Conservation (phyloP, 179 eudicot genomes). For the Silene coronaria region DNA sequence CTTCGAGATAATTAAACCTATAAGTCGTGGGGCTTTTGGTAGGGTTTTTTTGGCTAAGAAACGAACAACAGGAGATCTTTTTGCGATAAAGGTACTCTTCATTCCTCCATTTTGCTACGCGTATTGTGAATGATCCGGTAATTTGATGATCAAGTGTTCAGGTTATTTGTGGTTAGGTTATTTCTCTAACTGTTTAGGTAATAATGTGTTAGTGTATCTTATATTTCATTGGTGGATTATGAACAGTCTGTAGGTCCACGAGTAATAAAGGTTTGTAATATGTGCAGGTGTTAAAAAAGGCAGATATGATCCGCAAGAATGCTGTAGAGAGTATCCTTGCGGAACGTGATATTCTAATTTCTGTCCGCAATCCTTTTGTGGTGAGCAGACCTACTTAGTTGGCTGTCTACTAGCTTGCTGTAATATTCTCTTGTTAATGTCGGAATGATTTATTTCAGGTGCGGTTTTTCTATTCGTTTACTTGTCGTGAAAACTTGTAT, state of each 20-base stretch:
- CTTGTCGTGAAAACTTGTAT: constrained; percentile 97
- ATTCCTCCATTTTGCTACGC: background rate
- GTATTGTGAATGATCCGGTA: background rate
- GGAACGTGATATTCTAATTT: constrained; percentile 89
- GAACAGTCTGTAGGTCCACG: background rate
- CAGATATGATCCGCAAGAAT: constrained; percentile 98
- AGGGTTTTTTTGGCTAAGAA: constrained; percentile 95
- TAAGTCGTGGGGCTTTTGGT: constrained; percentile 98
- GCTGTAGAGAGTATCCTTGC: constrained; percentile 99
- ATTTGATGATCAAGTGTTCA: background rate
- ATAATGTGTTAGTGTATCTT: constrained; percentile 1
- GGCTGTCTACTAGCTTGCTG: constrained; percentile 9
- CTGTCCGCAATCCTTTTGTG: constrained; percentile 99
- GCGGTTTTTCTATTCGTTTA: constrained; percentile 97
- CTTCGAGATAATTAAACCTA: constrained; percentile 96
- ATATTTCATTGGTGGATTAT: background rate
- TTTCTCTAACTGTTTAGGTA: background rate
- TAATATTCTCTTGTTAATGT: constrained; percentile 25
- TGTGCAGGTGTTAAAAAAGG: constrained; percentile 85
- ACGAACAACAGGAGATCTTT: constrained; percentile 94
- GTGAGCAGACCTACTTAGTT: constrained; percentile 50
- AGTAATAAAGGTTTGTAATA: constrained; percentile 5
- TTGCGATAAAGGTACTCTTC: constrained; percentile 83
- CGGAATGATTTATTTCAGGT: constrained; percentile 46
- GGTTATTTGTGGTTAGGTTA: background rate